These are phyloP conservation scores for Wickerhamomyces hampshirensis DNA, from an alignment of 805 yeast genomes.

Conservation along the genomic window DNA sequence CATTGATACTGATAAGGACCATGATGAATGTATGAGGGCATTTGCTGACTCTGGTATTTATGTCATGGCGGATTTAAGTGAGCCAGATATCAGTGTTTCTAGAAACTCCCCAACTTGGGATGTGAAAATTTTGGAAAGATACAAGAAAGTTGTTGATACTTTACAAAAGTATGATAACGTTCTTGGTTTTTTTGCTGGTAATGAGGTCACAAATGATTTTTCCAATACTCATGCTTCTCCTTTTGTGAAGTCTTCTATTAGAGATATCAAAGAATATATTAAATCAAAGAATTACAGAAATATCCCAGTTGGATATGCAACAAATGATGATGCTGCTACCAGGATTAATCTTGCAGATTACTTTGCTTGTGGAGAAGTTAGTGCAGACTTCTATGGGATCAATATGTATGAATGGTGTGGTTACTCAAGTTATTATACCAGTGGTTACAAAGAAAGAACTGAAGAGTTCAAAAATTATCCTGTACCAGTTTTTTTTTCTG, in stretches of 20 bases:
- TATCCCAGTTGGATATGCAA: conserved; percentile 92
- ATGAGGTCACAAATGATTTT: conserved; percentile 86
- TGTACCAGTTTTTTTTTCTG: conserved; percentile 73
- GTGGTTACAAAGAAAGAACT: conserved; percentile 67
- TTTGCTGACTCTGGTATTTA: conserved; percentile 85
- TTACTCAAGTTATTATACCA: conserved; percentile 48
- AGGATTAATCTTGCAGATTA: conserved; percentile 77
- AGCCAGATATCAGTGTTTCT: conserved; percentile 74
- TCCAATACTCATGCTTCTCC: conserved; percentile 88
- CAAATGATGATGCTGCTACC: conserved; percentile 82
- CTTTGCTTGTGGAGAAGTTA: conserved; percentile 72
- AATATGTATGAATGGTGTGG: conserved; percentile 93
- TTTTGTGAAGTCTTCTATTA: conserved; percentile 91
- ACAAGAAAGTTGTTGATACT: conserved; percentile 76
- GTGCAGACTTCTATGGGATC: conserved; percentile 75
- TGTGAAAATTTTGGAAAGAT: conserved; percentile 64
- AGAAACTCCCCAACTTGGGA: conserved; percentile 80
- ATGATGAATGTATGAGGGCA: conserved; percentile 71
- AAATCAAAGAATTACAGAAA: conserved; percentile 56
- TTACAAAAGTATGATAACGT: conserved; percentile 75
- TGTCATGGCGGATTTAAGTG: conserved; percentile 84
- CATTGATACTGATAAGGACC: conserved; percentile 65
- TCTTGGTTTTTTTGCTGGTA: conserved; percentile 95
- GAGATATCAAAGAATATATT: conserved; percentile 82
- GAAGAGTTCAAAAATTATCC: conserved; percentile 58